phyloP scores from a whole-genome alignment of 441 rosid genomes.

The Aleurites moluccanus region DNA sequence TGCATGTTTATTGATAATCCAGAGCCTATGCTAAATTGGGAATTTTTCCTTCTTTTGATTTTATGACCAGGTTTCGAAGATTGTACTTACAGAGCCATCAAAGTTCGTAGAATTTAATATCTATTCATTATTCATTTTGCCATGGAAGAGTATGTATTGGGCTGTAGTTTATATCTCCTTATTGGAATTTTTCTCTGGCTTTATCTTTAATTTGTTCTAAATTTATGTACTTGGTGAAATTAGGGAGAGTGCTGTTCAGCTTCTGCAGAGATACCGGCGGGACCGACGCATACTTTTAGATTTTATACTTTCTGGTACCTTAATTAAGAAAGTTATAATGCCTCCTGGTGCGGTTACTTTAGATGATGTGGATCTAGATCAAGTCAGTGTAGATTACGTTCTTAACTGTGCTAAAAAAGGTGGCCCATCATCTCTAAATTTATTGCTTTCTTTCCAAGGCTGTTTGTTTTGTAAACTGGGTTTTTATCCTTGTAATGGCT shows the following conservation, averaged over 20 bases:
- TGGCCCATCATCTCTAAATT: conserved; percentile 19
- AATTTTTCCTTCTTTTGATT: not conserved
- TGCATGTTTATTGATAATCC: not conserved
- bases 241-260: conserved; percentile 75
- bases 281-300: conserved; percentile 81
- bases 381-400: conserved; percentile 96
- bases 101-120: conserved; percentile 3
- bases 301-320: conserved; percentile 78
- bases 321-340: conserved; percentile 93
- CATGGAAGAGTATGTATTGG: conserved; percentile 56
- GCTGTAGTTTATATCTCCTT: conserved; percentile 8
- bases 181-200: not conserved
- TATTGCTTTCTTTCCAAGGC: conserved; percentile 20
- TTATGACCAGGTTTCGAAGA: conserved; percentile 25
- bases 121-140: conserved; percentile 2
- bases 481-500: conserved; percentile 6
- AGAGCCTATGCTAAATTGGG: not conserved
- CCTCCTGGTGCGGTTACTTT: conserved; percentile 98
- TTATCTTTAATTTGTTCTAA: not conserved
- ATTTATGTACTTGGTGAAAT: conserved; percentile 5
- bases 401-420: conserved; percentile 91
- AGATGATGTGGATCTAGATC: conserved; percentile 97
- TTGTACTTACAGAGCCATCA: conserved; percentile 15
- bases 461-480: conserved; percentile 1
- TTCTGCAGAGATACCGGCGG: conserved; percentile 83